Evolutionary conservation across 2,329 filamentous ascomycete species (phyloP), one percentile per base, ranked within the genome.

Genomic region (Dothidotthia symphoricarpi): DNA sequence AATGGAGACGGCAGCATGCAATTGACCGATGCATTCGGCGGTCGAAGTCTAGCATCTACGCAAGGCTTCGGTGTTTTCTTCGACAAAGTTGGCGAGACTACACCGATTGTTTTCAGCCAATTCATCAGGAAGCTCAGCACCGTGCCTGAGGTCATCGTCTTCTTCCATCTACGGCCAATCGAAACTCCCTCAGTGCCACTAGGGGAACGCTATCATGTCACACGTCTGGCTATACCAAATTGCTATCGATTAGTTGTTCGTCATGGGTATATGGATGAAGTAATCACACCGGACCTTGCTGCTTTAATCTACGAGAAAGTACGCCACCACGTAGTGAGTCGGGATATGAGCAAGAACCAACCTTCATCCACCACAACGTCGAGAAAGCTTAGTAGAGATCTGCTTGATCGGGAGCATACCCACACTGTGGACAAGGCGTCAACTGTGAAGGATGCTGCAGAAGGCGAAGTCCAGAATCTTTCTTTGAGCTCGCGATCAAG

Each of bases 21-120:
- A n/a, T 63, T 75, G 6, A 64, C 69, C 0, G 48, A 64, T 4
- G 45, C 51, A 3, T 75, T 69, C 34, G 69, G 70, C 54, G 17
- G 44, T 34, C 14, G 55, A 19, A 41, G 32, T 6, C 36, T 63
- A 1, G 56, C 50, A 22, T 45, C 43, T 0, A 76, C 79, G 35
- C 49, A 72, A 71, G 39, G 86, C 74, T 17, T 75, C 79, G 85
- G 83, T 1, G 81, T 90, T 37, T 89, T 87, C 69, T 88, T 90
- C 60, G 86, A 90, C 67, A 89, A 90, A 65, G 75, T 78, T 1
- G 85, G 85, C 28, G 75, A 79, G 25, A 75, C 76, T 4, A 79
- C 78, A 0, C 84, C 83, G 2, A 76, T 75, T 6, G 81, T 84
- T 8, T 88, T 87, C 61, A 78, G 80, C 3, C 82, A 89, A 35